Conservation (phyloP, 23 red algal genomes). For the Gracilaria gracilis region DNA sequence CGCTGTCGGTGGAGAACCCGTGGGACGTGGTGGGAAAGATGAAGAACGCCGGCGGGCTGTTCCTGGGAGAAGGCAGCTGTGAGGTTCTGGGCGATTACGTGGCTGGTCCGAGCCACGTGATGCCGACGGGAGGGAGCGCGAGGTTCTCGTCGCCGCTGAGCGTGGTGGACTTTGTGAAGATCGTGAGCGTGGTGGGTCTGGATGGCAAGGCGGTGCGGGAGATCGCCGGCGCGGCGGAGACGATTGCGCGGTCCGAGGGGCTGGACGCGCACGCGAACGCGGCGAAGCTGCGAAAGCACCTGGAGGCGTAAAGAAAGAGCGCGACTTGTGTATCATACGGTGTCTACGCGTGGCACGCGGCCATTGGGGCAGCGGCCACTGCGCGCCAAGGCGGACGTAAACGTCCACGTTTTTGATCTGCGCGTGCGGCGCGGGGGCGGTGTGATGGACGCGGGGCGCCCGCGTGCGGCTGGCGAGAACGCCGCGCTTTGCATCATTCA, state of each 20-base stretch:
- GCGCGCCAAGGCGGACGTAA: background rate
- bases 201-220: constrained; percentile 42
- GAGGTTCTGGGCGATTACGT: constrained; percentile 98
- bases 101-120: constrained; percentile 95
- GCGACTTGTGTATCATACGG: background rate
- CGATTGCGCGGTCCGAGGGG: constrained; percentile 85
- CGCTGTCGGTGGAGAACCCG: constrained; percentile 74
- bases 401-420: background rate
- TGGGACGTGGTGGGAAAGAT: constrained; percentile 84
- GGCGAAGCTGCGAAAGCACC: constrained; percentile 53
- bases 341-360: background rate
- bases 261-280: constrained; percentile 87
- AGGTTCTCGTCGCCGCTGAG: constrained; percentile 80
- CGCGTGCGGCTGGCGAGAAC: too few species aligned
- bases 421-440: background rate
- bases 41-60: constrained; percentile 89
- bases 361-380: background rate
- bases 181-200: constrained; percentile 85
- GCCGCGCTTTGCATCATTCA: too few species aligned
- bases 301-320: background rate
- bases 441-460: too few species aligned
- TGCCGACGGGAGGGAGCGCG: constrained; percentile 95
- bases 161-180: constrained; percentile 95
- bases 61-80: constrained; percentile 86
- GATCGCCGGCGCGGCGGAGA: constrained; percentile 79